Evolutionary conservation across 768 basidiomycete species (phyloP).

Genomic region (Agrocybe pediades): DNA sequence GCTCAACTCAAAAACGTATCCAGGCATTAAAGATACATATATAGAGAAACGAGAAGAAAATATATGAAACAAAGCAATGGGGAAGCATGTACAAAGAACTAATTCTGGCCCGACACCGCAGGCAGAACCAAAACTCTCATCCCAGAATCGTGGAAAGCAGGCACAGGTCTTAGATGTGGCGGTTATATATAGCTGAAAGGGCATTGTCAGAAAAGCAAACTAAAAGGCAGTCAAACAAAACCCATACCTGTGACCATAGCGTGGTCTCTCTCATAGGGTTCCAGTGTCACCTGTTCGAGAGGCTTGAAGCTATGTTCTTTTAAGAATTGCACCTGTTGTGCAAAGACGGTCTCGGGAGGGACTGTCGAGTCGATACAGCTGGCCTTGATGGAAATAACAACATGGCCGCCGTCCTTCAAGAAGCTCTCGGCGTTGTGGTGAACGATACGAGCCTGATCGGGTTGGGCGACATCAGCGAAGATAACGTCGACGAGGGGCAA

Average conservation of each 20-base stretch:
- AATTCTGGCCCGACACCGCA: constrained; percentile 15
- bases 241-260: constrained; percentile 80
- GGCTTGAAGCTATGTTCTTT: constrained; percentile 86
- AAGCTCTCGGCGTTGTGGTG: constrained; percentile 91
- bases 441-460: constrained; percentile 98
- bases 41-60: constrained; percentile 9
- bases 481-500: constrained; percentile 94
- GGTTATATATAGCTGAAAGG: constrained; percentile 16
- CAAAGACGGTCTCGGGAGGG: constrained; percentile 87
- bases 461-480: constrained; percentile 98
- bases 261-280: constrained; percentile 90
- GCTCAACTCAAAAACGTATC: constrained; percentile 1
- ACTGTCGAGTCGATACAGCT: constrained; percentile 98
- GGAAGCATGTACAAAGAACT: constrained; percentile 19
- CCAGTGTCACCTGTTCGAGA: constrained; percentile 92
- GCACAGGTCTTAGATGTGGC: constrained; percentile 15
- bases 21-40: constrained; percentile 22
- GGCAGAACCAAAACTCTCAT: constrained; percentile 14
- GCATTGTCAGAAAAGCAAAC: not conserved
- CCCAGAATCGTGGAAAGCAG: constrained; percentile 11
- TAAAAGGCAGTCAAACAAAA: not conserved
- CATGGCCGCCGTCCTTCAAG: constrained; percentile 91
- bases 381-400: constrained; percentile 98
- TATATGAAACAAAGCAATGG: constrained; percentile 8
- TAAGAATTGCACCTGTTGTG: constrained; percentile 81